Percentiles rank a stretch among this genome's conserved stretches.
phyloP scores from a whole-genome alignment of 1,139 yeast species.

The Suzukiozyma palmioleophila region DNA sequence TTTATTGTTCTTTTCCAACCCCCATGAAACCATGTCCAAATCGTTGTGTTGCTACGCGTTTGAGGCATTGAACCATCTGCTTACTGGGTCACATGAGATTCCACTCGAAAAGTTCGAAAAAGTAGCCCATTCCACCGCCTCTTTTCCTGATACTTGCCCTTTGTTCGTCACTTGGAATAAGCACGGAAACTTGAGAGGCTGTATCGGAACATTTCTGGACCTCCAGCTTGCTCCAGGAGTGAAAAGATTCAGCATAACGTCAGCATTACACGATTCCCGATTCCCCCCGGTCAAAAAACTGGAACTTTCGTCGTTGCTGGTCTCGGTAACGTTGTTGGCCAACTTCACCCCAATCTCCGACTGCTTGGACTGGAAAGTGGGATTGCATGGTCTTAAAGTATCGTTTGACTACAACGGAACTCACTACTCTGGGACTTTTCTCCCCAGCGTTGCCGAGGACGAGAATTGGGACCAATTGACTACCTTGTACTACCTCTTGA shows the following conservation, averaged over 20 bases:
- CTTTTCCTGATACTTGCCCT: constrained; percentile 47
- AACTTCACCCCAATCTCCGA: constrained; percentile 51
- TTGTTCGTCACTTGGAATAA: constrained; percentile 87
- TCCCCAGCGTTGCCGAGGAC: constrained; percentile 90
- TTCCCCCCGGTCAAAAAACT: constrained; percentile 57
- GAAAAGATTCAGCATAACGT: constrained; percentile 54
- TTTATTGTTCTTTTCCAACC: not conserved
- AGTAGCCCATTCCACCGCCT: constrained; percentile 8
- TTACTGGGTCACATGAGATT: constrained; percentile 14
- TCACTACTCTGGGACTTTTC: constrained; percentile 66
- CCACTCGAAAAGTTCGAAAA: constrained; percentile 14
- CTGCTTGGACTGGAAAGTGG: constrained; percentile 73
- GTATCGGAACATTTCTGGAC: constrained; percentile 80
- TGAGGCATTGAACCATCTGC: constrained; percentile 25
- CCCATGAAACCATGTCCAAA: constrained; percentile 19
- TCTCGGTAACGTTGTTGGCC: constrained; percentile 60
- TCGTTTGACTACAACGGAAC: constrained; percentile 34
- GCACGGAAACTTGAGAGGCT: constrained; percentile 63
- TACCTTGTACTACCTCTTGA: constrained; percentile 65
- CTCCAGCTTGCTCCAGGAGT: constrained; percentile 53
- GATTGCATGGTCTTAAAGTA: constrained; percentile 75
- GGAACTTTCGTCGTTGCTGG: constrained; percentile 49
- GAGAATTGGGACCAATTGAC: constrained; percentile 77
- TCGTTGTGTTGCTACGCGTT: constrained; percentile 40
- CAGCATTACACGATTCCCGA: constrained; percentile 73